Percentiles rank a stretch among this genome's conserved stretches.
phyloP scores from a whole-genome alignment of 2,329 filamentous ascomycete species.

The Aspergillus unguis region DNA sequence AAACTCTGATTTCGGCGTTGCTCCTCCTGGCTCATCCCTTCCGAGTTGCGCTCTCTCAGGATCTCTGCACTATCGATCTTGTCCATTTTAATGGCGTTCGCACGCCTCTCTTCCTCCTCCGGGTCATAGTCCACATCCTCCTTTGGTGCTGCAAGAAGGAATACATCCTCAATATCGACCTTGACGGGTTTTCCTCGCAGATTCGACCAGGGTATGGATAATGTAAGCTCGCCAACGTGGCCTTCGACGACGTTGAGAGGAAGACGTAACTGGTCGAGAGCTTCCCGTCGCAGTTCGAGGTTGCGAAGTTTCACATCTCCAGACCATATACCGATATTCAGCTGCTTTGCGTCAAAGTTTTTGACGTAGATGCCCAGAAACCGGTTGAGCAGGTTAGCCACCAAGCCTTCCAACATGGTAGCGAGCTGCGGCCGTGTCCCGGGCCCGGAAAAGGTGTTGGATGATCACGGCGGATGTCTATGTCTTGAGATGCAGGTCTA shows the following conservation, averaged over 20 bases:
- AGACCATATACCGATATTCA: constrained; percentile 98
- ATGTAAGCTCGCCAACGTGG: constrained; percentile 84
- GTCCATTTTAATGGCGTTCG: constrained; percentile 95
- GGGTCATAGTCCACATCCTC: constrained; percentile 92
- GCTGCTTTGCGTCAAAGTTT: constrained; percentile 96
- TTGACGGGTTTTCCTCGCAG: constrained; percentile 90
- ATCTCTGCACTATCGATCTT: constrained; percentile 96
- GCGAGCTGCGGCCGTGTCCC: constrained; percentile 65
- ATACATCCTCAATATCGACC: constrained; percentile 95
- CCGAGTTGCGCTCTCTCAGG: constrained; percentile 85
- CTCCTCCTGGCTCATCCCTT: constrained; percentile 90
- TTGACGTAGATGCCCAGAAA: constrained; percentile 99
- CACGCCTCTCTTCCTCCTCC: constrained; percentile 82
- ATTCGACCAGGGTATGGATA: constrained; percentile 97
- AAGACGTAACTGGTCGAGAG: constrained; percentile 92
- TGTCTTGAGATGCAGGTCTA: constrained; percentile 9
- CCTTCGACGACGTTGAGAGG: constrained; percentile 96
- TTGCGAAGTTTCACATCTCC: constrained; percentile 94
- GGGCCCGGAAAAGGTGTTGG: constrained; percentile 51
- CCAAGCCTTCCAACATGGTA: constrained; percentile 93
- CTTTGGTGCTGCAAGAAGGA: constrained; percentile 88
- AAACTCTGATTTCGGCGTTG: constrained; percentile 98
- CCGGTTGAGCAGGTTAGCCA: constrained; percentile 95
- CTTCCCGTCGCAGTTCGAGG: constrained; percentile 88
- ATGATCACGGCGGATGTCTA: background rate